Conservation (phyloP, 2,329 filamentous ascomycete species). For the Graphilbum ipis-grandicollis region DNA sequence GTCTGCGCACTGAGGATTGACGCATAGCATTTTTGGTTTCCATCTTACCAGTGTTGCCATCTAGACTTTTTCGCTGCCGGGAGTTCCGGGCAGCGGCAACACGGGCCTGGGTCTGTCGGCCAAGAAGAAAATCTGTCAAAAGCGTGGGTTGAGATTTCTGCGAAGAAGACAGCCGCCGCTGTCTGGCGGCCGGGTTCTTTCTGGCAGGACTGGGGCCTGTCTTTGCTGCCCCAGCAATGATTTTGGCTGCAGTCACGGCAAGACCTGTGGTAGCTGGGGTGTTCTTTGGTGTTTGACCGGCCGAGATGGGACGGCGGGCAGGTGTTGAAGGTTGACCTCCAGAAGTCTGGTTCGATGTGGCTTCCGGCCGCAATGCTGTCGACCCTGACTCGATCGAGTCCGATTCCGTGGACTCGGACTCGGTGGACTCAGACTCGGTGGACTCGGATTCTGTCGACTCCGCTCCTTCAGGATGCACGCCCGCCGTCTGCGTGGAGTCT, state of each 20-base stretch:
- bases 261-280: constrained; percentile 19
- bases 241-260: neutral
- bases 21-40: constrained; percentile 37
- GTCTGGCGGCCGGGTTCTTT: neutral
- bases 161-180: neutral
- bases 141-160: constrained; percentile 31
- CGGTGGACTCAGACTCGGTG: too few relatives aligned
- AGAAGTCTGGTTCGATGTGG: constrained; percentile 8
- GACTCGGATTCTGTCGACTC: too few relatives aligned
- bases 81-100: constrained; percentile 26
- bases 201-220: too few relatives aligned
- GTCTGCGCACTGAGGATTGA: constrained; percentile 37
- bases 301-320: constrained; percentile 11
- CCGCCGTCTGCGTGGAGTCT: neutral
- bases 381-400: too few relatives aligned
- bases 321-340: constrained; percentile 12
- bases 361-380: constrained; percentile 1
- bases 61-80: constrained; percentile 37
- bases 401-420: too few relatives aligned
- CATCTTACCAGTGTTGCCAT: constrained; percentile 35
- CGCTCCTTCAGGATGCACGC: too few relatives aligned
- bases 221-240: neutral
- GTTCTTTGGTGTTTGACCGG: constrained; percentile 21
- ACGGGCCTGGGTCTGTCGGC: constrained; percentile 37
- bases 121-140: constrained; percentile 38